Base-by-base conservation (phyloP, 2,329 filamentous ascomycete genomes). In the Xylaria sp. region DNA sequence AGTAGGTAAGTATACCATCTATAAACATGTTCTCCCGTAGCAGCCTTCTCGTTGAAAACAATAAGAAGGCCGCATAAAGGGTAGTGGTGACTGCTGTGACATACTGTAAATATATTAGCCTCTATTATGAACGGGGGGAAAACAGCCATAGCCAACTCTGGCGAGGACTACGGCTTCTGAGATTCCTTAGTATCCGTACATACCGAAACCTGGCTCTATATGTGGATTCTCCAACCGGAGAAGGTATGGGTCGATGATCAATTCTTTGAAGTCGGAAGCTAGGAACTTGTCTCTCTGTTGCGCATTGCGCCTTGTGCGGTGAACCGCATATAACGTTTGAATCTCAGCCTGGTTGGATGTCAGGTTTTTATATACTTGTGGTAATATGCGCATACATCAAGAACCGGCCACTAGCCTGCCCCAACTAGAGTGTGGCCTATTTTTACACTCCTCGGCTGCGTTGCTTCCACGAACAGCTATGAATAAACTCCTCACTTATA, bases 201-300 rank as follows among this genome's bases (percentile, higher is more conserved):
- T 9, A 61, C 58, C 58, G 68, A 89, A 96, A 1, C 83, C 84
- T 1, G 86, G 87, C 59, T 90, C 81, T 34, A 87, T 74, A 1
- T 79, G 72, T 1, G 82, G 81, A 40, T 87, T 79, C 61, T 88
- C 82, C 26, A 96, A 75, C 50, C 87, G 86, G 45, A 86, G 75
- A 1, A 97, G 80, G 50, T 91, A 86, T 1, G 87, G 84, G 67
- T 97, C 93, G 47, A 93, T 80, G 44, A 84, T 83, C 64, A 95
- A 82, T 52, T 88, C 88, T 1, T 78, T 68, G 63, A 93, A 96
- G 26, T 83, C 79, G 0, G 78, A 58, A 1, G 86, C 79, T 3
- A 95, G 79, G 54, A 97, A 87, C 64, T 88, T 91, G 9, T 79
- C 80, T 61, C 81, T 87, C 69, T 95, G 92, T 64, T 92, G 86